Evolutionary conservation across 257 asterid species (phyloP), one percentile per base, ranked within the genome.

Genomic region (Haberlea rhodopensis): DNA sequence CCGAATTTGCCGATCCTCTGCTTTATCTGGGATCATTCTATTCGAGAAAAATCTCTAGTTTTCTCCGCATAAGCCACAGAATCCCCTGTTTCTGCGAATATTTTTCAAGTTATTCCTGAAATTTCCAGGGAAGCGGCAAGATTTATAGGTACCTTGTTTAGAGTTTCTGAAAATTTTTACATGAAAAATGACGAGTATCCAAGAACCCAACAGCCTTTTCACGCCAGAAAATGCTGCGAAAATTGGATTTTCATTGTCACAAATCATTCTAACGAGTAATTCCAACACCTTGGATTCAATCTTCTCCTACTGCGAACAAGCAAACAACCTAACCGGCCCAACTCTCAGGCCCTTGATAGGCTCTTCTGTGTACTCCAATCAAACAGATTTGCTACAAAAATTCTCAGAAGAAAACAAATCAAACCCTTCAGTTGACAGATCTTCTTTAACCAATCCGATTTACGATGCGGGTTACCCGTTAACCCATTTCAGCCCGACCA

Each of bases 341-440:
- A 73, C 51, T 68, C 66, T 51, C 53, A 81, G 75, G 77, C 81
- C 95, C 8, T 27, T 85, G 43, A 43, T 16, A 3, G 98, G 96
- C 5, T 78, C 96, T 0, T 87, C 96, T 0, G 98, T 85, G 0
- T 91, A 91, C 53, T 81, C 75, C 1, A 64, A 40, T 28, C 98
- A 91, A 22, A 85, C 87, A 53, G 91, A 87, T 65, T 59, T 84
- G 65, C 82, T 91, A 24, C 82, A 75, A 15, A 85, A 74, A 37
- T 84, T 88, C 71, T 64, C 80, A 24, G 62, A 75, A 52, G 76
- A 79, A 62, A 91, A 53, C 66, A 73, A 15, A 56, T 15, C 70
- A 23, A 66, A 27, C 28, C 61, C 72, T 6, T 9, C 69, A 16
- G 19, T 66, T n/a, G 45, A 77, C 31, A 59, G 56, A 31, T 37